Evolutionary conservation across 345 rosid genomes (phyloP), one percentile per base, ranked within the genome.

Genomic region (Salix exigua): DNA sequence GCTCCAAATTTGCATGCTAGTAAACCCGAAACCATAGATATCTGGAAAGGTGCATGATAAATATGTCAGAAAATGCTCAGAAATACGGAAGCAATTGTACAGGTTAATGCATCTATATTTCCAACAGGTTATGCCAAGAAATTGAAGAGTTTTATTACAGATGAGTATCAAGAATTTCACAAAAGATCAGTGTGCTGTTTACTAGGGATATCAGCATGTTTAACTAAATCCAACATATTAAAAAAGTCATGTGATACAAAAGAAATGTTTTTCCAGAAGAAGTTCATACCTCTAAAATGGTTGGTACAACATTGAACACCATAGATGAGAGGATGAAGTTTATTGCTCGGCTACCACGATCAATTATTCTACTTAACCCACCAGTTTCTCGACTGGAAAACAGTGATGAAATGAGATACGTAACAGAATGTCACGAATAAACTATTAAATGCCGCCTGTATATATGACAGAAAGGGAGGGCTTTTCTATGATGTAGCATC

Each of bases 261-360:
- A 68, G 67, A 23, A 58, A 25, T 33, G 5, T 33, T 33, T 33
- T 8, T 60, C 26, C 69, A 75, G 62, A 48, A n/a, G 60, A 68
- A 14, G 73, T 66, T 25, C 78, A 74, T 87, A 96, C 98, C 98
- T 96, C 99, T 73, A 96, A 83, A 78, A 96, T 78, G 55, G 98
- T 94, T 72, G 99, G 99, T 23, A 90, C 89, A 77, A 94, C 92
- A 82, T 96, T 96, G 93, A 96, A 92, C 79, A 94, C 95, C 98
- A 91, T 94, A 68, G 99, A 83, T 9, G 98, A 91, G 80, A 96
- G 94, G 31, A 96, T 90, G 73, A 94, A 94, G 75, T 94, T 96
- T 74, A 96, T 96, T n/a, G 94, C 99, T n/a, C 98, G 96, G 88
- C 99, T 94, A 83, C 99, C 98, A 75, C 95, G 97, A 82, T 96